phyloP scores from a whole-genome alignment of 345 rosid genomes.

The Aegle marmelos region DNA sequence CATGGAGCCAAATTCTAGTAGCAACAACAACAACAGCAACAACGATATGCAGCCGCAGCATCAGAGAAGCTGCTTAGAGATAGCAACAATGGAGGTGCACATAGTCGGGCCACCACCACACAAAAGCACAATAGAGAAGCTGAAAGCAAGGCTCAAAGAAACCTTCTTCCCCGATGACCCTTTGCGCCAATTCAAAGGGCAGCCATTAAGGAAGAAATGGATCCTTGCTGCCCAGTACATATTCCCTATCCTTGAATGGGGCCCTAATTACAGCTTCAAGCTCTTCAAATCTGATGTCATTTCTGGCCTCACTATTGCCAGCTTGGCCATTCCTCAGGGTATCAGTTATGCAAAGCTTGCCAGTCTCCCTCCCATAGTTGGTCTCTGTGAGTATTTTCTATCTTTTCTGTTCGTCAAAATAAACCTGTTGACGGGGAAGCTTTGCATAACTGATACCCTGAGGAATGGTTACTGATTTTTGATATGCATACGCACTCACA shows the following conservation, averaged over 20 bases:
- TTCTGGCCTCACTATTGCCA: constrained; percentile 95
- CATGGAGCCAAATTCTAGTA: constrained; percentile 32
- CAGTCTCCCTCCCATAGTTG: constrained; percentile 81
- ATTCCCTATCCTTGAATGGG: constrained; percentile 93
- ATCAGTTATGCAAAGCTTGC: constrained; percentile 98
- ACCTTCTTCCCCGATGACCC: constrained; percentile 98
- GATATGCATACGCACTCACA: too few relatives aligned
- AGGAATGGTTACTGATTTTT: too few relatives aligned
- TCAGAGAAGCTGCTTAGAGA: constrained; percentile 27
- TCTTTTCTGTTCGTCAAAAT: not conserved
- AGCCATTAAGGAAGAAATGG: constrained; percentile 46
- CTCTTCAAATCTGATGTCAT: constrained; percentile 84
- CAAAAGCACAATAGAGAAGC: constrained; percentile 48
- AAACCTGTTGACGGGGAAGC: not conserved
- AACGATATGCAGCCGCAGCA: not conserved
- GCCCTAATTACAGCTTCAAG: constrained; percentile 60
- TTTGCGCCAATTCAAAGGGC: constrained; percentile 87
- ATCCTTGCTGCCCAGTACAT: constrained; percentile 66
- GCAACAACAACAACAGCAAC: not conserved
- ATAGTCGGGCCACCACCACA: constrained; percentile 75
- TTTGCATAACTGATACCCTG: too few relatives aligned
- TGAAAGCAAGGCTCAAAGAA: constrained; percentile 65
- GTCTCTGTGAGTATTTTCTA: constrained; percentile 66
- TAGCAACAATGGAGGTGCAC: constrained; percentile 62
- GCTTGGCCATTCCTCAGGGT: constrained; percentile 99